A percentile compares a stretch with the other conserved stretches of the same genome.
phyloP scores from a whole-genome alignment of 2,329 filamentous ascomycete genomes.

The Colletotrichum godetiae region DNA sequence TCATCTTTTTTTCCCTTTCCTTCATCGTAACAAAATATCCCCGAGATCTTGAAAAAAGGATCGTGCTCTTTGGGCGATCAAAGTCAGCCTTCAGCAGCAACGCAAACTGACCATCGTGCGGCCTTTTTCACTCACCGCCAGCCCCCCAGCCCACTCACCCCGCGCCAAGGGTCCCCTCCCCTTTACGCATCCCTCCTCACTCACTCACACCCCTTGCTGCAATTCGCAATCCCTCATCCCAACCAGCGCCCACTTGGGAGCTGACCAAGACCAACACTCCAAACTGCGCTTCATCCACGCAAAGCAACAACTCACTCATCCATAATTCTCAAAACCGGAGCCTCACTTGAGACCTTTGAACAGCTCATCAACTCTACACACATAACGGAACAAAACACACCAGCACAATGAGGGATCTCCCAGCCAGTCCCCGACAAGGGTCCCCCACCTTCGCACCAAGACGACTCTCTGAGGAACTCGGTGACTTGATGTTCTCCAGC shows the following conservation, averaged over 20 bases:
- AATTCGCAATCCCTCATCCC: conserved; percentile 8
- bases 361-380: background rate
- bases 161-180: conserved; percentile 16
- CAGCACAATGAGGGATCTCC: conserved; percentile 25
- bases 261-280: background rate
- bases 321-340: background rate
- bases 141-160: conserved; percentile 13
- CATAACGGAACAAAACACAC: background rate
- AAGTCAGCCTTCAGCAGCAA: background rate
- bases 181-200: background rate
- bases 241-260: background rate
- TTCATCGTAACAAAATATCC: background rate
- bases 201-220: background rate
- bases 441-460: conserved; percentile 19
- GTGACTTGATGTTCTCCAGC: conserved; percentile 26
- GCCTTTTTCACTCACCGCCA: conserved; percentile 24
- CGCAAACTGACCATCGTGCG: conserved; percentile 4
- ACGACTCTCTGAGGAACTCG: conserved; percentile 28
- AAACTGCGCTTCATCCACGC: background rate
- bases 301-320: background rate
- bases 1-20: background rate
- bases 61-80: background rate
- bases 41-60: too few relatives aligned
- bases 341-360: background rate
- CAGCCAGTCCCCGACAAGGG: conserved; percentile 16